Conservation (phyloP, 2,329 filamentous ascomycete species). For the Myrmaecium sp. region DNA sequence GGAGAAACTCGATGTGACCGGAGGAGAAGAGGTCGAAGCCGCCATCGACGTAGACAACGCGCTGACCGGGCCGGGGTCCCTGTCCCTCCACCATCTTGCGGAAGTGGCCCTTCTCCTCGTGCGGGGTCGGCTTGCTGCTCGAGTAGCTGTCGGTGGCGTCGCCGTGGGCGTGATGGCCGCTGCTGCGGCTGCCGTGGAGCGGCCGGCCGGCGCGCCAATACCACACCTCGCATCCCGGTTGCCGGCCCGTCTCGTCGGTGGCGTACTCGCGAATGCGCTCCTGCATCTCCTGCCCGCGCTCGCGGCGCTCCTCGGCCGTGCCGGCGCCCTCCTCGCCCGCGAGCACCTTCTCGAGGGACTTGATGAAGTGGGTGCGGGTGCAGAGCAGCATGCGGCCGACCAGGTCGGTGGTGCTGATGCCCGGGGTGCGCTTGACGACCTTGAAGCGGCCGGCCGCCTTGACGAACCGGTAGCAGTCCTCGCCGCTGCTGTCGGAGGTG, state of each 20-base stretch:
- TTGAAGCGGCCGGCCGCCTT: conserved; percentile 89
- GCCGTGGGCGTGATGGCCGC: conserved; percentile 7
- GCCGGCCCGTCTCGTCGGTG: conserved; percentile 64
- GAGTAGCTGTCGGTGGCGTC: conserved; percentile 7
- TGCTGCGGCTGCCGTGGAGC: conserved; percentile 16
- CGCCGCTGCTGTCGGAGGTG: conserved; percentile 79
- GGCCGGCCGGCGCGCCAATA: conserved; percentile 49
- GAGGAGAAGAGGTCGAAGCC: conserved; percentile 95
- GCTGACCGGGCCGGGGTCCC: conserved; percentile 58
- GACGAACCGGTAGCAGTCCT: conserved; percentile 96
- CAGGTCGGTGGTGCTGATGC: conserved; percentile 94
- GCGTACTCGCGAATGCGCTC: conserved; percentile 73
- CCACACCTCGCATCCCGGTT: conserved; percentile 71
- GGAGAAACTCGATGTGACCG: conserved; percentile 89
- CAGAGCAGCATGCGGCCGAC: conserved; percentile 94
- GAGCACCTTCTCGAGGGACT: conserved; percentile 53
- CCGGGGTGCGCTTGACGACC: conserved; percentile 89
- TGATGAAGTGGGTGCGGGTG: conserved; percentile 88
- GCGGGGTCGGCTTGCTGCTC: conserved; percentile 14
- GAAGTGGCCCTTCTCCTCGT: conserved; percentile 49
- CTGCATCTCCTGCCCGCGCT: conserved; percentile 49
- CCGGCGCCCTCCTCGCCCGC: conserved; percentile 57
- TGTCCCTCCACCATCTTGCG: conserved; percentile 51
- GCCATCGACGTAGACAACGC: conserved; percentile 86
- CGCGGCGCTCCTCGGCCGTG: conserved; percentile 46